Percentiles rank a stretch among this genome's conserved stretches.
Evolutionary conservation across 1,284 basidiomycete genomes (phyloP).

Genomic region (Heterobasidion occidentale): DNA sequence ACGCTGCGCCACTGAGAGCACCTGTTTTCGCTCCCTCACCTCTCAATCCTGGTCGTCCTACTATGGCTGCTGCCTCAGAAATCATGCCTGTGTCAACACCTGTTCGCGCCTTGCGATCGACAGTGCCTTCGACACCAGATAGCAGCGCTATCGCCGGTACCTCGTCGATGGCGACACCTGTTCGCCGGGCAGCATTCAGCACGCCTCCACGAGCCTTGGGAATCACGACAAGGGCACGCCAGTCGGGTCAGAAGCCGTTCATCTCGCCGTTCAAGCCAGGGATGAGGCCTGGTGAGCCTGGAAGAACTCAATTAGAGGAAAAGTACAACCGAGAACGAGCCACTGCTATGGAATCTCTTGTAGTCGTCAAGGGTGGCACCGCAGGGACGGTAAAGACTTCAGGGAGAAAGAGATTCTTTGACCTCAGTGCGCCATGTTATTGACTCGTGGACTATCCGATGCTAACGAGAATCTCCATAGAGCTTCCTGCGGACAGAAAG

Average conservation of each 20-base stretch:
- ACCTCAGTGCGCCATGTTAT: slow-evolving; percentile 34
- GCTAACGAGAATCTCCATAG: slow-evolving; percentile 22
- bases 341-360: background rate
- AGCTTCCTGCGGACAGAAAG: slow-evolving; percentile 28
- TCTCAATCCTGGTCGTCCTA: slow-evolving; percentile 18
- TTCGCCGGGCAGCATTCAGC: slow-evolving; percentile 12
- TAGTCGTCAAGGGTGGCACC: background rate
- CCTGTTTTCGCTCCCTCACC: slow-evolving; percentile 20
- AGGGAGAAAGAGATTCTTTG: slow-evolving; percentile 26
- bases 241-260: slow-evolving; percentile 32
- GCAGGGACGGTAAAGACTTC: slow-evolving; percentile 10
- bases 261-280: slow-evolving; percentile 65
- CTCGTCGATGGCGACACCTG: slow-evolving; percentile 10
- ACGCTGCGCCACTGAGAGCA: slow-evolving; percentile 9
- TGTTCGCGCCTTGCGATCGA: slow-evolving; percentile 16
- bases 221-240: slow-evolving; percentile 22
- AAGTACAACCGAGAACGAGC: slow-evolving; percentile 6
- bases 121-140: slow-evolving; percentile 14
- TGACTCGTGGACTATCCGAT: background rate
- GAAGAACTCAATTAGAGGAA: slow-evolving; percentile 25
- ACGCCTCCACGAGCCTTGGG: slow-evolving; percentile 28
- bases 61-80: slow-evolving; percentile 1
- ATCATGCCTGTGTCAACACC: slow-evolving; percentile 12
- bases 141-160: slow-evolving; percentile 17
- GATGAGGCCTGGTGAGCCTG: slow-evolving; percentile 46